Conservation (phyloP, 495 filamentous ascomycete genomes). For the Xylaria longipes region DNA sequence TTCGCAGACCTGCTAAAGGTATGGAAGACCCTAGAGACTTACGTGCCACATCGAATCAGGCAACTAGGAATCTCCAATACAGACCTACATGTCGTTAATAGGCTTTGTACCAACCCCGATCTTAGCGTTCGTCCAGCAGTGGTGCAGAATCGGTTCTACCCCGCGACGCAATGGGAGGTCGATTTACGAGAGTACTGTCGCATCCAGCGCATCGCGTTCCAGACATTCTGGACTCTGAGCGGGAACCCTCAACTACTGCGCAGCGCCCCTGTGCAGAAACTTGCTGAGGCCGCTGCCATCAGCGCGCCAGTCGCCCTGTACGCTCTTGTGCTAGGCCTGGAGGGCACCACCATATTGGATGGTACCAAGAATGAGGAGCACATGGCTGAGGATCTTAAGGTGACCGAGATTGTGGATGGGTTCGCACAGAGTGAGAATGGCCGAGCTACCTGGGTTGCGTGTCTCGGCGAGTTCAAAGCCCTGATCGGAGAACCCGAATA, state of each 20-base stretch:
- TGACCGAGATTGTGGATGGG: conserved; percentile 54
- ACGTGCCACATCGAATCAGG: conserved; percentile 67
- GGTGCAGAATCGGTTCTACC: conserved; percentile 79
- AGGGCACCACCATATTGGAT: conserved; percentile 65
- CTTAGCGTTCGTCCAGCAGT: conserved; percentile 55
- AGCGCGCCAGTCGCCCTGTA: conserved; percentile 66
- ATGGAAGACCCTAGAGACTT: conserved; percentile 67
- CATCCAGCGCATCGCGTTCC: conserved; percentile 66
- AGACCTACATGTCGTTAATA: conserved; percentile 57
- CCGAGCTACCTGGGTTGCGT: conserved; percentile 52
- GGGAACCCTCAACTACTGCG: conserved; percentile 66
- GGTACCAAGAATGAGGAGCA: conserved; percentile 68
- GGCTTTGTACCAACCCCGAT: conserved; percentile 45
- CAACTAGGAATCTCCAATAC: conserved; percentile 78
- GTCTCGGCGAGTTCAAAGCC: conserved; percentile 53
- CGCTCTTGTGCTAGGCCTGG: conserved; percentile 67
- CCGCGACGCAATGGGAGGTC: conserved; percentile 64
- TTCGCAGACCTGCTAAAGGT: conserved; percentile 65
- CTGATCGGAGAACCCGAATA: conserved; percentile 51
- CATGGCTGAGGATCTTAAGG: conserved; percentile 72
- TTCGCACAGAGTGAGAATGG: conserved; percentile 53
- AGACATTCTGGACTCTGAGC: conserved; percentile 82
- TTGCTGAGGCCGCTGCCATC: conserved; percentile 58
- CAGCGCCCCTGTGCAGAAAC: conserved; percentile 54
- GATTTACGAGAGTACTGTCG: conserved; percentile 67